Evolutionary conservation across 2,329 filamentous ascomycete species (phyloP), one percentile per base, ranked within the genome.

Genomic region (Amesomyces nigricolor): DNA sequence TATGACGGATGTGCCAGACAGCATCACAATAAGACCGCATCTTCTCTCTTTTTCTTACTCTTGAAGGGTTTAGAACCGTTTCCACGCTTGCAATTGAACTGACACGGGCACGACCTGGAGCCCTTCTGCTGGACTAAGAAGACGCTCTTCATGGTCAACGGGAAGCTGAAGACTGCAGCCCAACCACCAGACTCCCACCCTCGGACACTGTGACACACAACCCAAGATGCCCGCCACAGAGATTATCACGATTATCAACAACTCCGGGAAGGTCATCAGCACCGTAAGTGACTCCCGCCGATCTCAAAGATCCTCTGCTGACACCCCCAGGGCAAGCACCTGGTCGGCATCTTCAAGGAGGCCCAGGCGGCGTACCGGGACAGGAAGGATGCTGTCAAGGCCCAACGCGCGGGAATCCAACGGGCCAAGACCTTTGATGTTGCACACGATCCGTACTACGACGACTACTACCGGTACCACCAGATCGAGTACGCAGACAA

Each of bases 281-380:
- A 94, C 87, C 57, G 89, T 91, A 78, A 39, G 50, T 32, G 19
- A 30, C 10, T 40, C 32, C 38, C 37, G 3, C n/a, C 11, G 11
- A 19, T 11, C 38, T 40, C 8, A 26, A 8, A 19, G 35, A 16
- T 29, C 16, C 16, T 13, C 19, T 2, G 44, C 55, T 62, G 26
- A 61, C 47, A 44, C 32, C 51, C 22, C 32, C 52, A 95, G 90
- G 90, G 90, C 67, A 96, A 95, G 73, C 89, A 96, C 65, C 77
- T 97, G 22, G 82, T 95, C 67, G 86, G 85, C 68, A 87, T 96
- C 67, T 95, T 95, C 78, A 95, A 90, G 70, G 91, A 96, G 69
- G 92, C 91, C 61, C 90, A 89, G 68, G 83, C 86, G 52, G 88
- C 89, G 56, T 97, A 97, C 72, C 81, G 86, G 55, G 89, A 95